phyloP scores from a whole-genome alignment of 345 rosid species.

The Gossypium anomalum region DNA sequence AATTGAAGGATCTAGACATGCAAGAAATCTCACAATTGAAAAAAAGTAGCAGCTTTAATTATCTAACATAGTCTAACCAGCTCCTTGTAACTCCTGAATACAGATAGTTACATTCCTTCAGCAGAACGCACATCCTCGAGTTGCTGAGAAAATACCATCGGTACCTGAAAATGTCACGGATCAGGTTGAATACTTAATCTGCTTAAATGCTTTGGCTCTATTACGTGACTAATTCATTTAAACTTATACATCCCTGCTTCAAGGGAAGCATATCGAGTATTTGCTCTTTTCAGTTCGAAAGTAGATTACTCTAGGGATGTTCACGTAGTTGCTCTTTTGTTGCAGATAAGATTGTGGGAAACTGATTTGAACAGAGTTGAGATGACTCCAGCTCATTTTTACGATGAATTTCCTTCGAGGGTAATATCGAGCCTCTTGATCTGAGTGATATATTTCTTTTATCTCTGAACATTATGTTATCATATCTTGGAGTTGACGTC shows the following conservation, averaged over 20 bases:
- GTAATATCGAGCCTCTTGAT: constrained; percentile 34
- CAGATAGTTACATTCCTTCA: constrained; percentile 83
- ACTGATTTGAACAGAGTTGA: constrained; percentile 88
- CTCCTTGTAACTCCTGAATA: constrained; percentile 16
- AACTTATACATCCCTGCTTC: constrained; percentile 2
- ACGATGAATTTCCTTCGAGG: constrained; percentile 83
- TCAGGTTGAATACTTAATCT: constrained; percentile 48
- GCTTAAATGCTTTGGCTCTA: constrained; percentile 6
- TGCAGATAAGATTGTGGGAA: constrained; percentile 96
- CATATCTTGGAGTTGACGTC: neutral
- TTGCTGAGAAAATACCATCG: constrained; percentile 67
- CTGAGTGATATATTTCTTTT: neutral
- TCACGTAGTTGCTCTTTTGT: neutral
- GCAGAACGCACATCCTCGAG: constrained; percentile 91
- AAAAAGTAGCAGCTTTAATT: neutral
- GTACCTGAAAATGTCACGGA: constrained; percentile 95
- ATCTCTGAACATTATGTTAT: neutral
- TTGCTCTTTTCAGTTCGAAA: neutral
- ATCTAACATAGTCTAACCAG: neutral
- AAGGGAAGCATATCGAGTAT: neutral
- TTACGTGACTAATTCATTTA: neutral
- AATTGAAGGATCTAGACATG: neutral
- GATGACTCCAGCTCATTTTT: constrained; percentile 65
- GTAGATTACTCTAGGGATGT: neutral
- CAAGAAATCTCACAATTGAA: neutral